Conservation (phyloP, 2,329 filamentous ascomycete genomes). For the Diaporthe helianthi region DNA sequence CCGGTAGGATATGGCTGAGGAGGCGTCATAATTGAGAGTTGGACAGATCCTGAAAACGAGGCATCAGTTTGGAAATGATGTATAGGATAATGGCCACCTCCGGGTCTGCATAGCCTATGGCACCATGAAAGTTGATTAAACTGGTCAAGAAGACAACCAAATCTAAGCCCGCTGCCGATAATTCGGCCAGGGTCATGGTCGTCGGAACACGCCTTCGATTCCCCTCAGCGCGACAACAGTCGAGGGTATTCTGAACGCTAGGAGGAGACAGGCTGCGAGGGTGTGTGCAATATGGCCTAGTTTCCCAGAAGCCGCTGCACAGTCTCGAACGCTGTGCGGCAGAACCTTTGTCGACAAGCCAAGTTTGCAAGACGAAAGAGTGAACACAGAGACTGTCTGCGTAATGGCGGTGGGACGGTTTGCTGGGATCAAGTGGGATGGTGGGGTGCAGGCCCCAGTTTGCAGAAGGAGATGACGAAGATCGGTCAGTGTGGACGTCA, state of each 20-base stretch:
- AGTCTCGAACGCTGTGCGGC: not conserved
- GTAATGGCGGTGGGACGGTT: conserved; percentile 1
- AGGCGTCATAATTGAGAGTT: conserved; percentile 48
- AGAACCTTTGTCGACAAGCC: not conserved
- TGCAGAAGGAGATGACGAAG: not conserved
- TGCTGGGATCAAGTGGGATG: not conserved
- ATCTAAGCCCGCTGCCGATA: conserved; percentile 59
- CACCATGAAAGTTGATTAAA: conserved; percentile 59
- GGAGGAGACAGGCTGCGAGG: not conserved
- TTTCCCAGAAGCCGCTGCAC: not conserved
- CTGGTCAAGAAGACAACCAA: conserved; percentile 62
- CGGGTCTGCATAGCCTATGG: conserved; percentile 57
- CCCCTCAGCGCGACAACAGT: not conserved
- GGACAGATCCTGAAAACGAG: conserved; percentile 55
- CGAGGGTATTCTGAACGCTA: not conserved
- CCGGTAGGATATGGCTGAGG: conserved; percentile 42
- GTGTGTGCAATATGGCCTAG: not conserved
- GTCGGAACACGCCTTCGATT: not conserved
- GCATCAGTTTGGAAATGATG: conserved; percentile 55
- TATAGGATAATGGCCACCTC: conserved; percentile 55
- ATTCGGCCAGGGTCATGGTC: conserved; percentile 58
- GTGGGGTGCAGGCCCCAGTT: conserved; percentile 20
- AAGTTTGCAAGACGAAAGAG: not conserved
- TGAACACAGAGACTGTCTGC: not conserved
- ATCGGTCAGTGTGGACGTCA: not conserved